phyloP scores from a whole-genome alignment of 1,284 basidiomycete species.

The Afroboletus lepidellus region DNA sequence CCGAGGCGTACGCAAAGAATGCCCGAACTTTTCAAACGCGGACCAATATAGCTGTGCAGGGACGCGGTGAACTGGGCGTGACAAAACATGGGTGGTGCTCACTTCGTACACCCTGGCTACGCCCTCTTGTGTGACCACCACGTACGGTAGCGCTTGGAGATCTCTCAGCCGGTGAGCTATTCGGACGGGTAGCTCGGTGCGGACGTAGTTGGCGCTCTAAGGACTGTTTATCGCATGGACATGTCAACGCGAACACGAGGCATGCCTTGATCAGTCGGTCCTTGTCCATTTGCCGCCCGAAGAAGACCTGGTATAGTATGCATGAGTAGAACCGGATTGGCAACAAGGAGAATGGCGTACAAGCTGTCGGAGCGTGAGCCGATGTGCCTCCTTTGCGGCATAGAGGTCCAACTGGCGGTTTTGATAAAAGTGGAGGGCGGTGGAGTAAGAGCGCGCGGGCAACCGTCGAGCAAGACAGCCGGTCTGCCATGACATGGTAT shows the following conservation, averaged over 20 bases:
- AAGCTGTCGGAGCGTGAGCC: constrained; percentile 78
- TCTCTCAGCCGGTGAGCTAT: constrained; percentile 88
- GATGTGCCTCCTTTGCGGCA: constrained; percentile 71
- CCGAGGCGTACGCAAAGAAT: constrained; percentile 1
- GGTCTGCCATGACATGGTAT: constrained; percentile 29
- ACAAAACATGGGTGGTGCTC: constrained; percentile 24
- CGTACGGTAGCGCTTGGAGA: constrained; percentile 82
- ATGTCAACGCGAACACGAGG: background rate
- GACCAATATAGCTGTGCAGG: constrained; percentile 68
- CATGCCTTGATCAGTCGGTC: constrained; percentile 70
- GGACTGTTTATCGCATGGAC: background rate
- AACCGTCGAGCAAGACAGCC: constrained; percentile 8
- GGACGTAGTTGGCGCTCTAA: constrained; percentile 86
- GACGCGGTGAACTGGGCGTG: background rate
- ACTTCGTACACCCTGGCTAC: constrained; percentile 86
- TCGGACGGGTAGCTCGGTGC: constrained; percentile 83
- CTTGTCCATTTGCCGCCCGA: constrained; percentile 73
- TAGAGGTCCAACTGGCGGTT: constrained; percentile 82
- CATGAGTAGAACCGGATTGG: constrained; percentile 6
- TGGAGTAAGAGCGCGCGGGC: constrained; percentile 33
- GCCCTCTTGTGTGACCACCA: constrained; percentile 85
- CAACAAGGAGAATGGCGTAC: constrained; percentile 43
- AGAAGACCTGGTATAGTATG: constrained; percentile 52
- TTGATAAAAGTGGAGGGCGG: constrained; percentile 76
- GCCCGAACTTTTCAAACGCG: constrained; percentile 73